phyloP scores from a whole-genome alignment of 1,139 yeast species.

The Sugiyamaella sp. region DNA sequence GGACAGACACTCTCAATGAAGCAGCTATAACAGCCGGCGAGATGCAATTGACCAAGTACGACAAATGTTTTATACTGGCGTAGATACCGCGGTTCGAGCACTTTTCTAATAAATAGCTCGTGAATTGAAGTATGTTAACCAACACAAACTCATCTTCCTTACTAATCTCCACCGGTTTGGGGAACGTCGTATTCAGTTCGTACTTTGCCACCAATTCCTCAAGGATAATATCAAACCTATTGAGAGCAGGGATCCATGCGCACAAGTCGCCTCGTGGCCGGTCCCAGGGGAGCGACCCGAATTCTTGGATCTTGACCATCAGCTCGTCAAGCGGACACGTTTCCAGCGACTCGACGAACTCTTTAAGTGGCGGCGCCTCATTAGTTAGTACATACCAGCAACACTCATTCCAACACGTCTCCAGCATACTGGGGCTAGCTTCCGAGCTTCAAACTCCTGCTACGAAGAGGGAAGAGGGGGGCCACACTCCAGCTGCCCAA shows the following conservation, averaged over 20 bases:
- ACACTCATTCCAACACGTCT: too few relatives aligned
- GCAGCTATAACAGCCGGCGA: conserved; percentile 62
- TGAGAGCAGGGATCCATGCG: conserved; percentile 77
- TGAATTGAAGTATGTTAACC: conserved; percentile 60
- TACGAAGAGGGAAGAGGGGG: neutral
- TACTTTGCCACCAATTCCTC: conserved; percentile 59
- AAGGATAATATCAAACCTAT: conserved; percentile 71
- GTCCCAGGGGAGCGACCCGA: conserved; percentile 52
- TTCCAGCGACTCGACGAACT: conserved; percentile 46
- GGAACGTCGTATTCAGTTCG: conserved; percentile 52
- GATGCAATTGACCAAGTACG: conserved; percentile 60
- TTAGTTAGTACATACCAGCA: conserved; percentile 20
- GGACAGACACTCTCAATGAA: conserved; percentile 65
- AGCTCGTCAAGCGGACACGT: conserved; percentile 44
- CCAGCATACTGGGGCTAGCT: too few relatives aligned
- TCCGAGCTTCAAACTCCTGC: too few relatives aligned
- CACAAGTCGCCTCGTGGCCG: conserved; percentile 72
- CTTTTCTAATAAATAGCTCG: conserved; percentile 65
- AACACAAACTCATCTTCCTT: conserved; percentile 53
- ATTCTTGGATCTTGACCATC: conserved; percentile 40
- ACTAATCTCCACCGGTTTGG: conserved; percentile 50
- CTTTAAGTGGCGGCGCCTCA: conserved; percentile 48
- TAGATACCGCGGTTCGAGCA: conserved; percentile 71
- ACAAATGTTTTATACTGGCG: conserved; percentile 65
- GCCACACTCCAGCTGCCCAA: too few relatives aligned